Percentiles rank a stretch among this genome's conserved stretches.
Evolutionary conservation across 176 grass and related monocot genomes (phyloP).

Genomic region (Dendrocalamus sinicus): DNA sequence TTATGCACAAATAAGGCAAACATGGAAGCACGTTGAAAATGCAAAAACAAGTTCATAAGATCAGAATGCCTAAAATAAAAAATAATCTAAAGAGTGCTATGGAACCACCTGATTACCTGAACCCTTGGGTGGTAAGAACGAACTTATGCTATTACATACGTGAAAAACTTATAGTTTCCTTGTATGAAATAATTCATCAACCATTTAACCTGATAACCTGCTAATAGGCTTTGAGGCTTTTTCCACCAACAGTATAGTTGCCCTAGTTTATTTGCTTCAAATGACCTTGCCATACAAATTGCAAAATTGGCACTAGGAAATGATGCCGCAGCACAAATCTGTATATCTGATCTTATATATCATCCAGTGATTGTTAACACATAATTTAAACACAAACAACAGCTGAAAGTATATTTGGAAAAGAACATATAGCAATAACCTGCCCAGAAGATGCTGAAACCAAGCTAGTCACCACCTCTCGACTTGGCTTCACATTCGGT

Average conservation of each 20-base stretch:
- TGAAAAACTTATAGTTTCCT: neutral
- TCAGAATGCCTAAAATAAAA: conserved; percentile 1
- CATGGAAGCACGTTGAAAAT: conserved; percentile 3
- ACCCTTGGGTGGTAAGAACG: neutral
- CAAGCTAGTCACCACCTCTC: conserved; percentile 65
- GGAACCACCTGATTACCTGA: neutral
- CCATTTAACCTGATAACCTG: neutral
- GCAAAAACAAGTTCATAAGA: conserved; percentile 10
- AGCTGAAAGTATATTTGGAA: neutral
- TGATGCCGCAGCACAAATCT: neutral
- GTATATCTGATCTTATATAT: conserved; percentile 12
- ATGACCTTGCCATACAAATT: neutral
- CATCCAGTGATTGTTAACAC: conserved; percentile 4
- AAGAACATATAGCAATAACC: conserved; percentile 53
- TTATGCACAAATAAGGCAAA: conserved; percentile 30
- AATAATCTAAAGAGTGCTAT: neutral
- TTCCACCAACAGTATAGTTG: neutral
- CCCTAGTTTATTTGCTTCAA: conserved; percentile 25
- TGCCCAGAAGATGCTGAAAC: conserved; percentile 71
- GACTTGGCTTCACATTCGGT: conserved; percentile 75
- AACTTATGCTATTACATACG: conserved; percentile 13
- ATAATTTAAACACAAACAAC: conserved; percentile 32
- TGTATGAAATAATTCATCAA: neutral
- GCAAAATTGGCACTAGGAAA: conserved; percentile 27
- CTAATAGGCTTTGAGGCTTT: neutral